Conservation (phyloP, 768 basidiomycete genomes). For the Gyrodon lividus region DNA sequence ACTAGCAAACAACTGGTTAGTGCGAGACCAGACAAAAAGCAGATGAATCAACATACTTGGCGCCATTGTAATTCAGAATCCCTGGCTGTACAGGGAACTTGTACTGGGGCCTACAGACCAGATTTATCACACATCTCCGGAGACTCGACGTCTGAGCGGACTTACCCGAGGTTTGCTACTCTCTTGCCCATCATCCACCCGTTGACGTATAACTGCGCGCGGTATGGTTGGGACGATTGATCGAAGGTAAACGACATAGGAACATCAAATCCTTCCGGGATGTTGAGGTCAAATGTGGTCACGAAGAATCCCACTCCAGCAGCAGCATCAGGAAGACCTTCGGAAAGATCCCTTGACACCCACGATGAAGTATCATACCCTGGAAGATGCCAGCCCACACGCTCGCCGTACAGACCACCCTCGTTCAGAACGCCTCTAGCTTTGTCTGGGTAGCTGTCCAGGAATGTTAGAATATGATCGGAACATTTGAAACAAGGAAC, state of each 20-base stretch:
- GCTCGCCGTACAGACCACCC: constrained; percentile 70
- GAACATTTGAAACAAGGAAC: constrained; percentile 15
- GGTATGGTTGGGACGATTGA: constrained; percentile 62
- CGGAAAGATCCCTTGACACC: constrained; percentile 51
- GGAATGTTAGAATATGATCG: background rate
- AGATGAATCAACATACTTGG: constrained; percentile 46
- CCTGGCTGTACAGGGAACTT: constrained; percentile 85
- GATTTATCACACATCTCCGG: constrained; percentile 4
- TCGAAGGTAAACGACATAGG: constrained; percentile 73
- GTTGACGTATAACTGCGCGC: constrained; percentile 75
- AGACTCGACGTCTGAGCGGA: background rate
- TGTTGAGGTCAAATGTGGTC: constrained; percentile 63
- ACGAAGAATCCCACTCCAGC: constrained; percentile 84
- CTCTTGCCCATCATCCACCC: constrained; percentile 91
- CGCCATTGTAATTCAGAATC: constrained; percentile 69
- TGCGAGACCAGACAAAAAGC: background rate
- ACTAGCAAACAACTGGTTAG: constrained; percentile 26
- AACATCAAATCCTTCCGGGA: constrained; percentile 62
- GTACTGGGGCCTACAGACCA: constrained; percentile 58
- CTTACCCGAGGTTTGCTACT: constrained; percentile 67
- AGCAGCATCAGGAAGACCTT: constrained; percentile 53
- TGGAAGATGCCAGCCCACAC: constrained; percentile 73
- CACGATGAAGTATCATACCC: constrained; percentile 65
- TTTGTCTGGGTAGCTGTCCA: constrained; percentile 70
- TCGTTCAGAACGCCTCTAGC: constrained; percentile 68